Evolutionary conservation across 2,329 filamentous ascomycete species (phyloP).

Genomic region (Plectosphaerella sp.): DNA sequence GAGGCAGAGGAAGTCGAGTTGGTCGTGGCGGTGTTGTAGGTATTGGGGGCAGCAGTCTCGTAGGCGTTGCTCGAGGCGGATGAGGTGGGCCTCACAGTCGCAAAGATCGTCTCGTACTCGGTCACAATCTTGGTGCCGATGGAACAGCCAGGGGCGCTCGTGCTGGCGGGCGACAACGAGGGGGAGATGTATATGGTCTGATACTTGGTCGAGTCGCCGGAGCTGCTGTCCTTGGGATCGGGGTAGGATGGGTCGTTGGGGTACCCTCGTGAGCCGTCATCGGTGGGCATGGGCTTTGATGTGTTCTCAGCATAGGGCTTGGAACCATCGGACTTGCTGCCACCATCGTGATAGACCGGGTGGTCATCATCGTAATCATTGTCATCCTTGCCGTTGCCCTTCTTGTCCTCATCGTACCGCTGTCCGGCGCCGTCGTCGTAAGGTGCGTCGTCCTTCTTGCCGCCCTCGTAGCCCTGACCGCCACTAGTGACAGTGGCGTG

Average conservation of each 20-base stretch:
- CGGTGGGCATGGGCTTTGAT: not conserved
- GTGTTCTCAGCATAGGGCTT: not conserved
- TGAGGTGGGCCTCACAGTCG: conserved; percentile 16
- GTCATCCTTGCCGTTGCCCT: not conserved
- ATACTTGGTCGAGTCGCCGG: not conserved
- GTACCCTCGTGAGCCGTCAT: not conserved
- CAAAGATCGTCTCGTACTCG: conserved; percentile 29
- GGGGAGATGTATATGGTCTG: not conserved
- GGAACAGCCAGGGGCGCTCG: conserved; percentile 16
- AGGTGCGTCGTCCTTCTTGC: not conserved
- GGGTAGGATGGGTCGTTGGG: not conserved
- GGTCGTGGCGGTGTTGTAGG: too few species aligned
- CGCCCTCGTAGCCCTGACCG: not conserved
- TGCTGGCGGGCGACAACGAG: not conserved
- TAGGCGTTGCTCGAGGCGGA: not conserved
- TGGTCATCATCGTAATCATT: not conserved
- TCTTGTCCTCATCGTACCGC: not conserved
- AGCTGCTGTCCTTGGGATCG: not conserved
- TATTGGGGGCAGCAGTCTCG: too few species aligned
- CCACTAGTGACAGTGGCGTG: not conserved
- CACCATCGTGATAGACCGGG: not conserved
- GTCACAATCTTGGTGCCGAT: conserved; percentile 25
- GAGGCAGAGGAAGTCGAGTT: too few species aligned
- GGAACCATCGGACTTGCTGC: not conserved
- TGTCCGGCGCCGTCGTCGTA: not conserved